Percentiles rank a stretch among this genome's conserved stretches.
Conservation (phyloP, 208 protist species). For the Acanthamoeba castellanii region DNA sequence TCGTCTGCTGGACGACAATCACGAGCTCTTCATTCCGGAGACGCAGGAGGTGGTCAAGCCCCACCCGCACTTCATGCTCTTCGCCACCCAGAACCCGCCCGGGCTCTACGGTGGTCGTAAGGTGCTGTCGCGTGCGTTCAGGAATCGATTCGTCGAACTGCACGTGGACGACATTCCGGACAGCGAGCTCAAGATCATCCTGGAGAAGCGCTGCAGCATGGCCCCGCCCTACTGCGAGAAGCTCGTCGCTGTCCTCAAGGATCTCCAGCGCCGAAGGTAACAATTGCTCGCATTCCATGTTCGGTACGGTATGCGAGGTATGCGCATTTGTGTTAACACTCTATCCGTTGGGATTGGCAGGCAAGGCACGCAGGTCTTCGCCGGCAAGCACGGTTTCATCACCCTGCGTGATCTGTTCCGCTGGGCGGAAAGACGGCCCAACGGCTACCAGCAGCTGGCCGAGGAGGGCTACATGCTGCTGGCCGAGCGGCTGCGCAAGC, state of each 20-base stretch:
- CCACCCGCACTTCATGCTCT: conserved; percentile 99
- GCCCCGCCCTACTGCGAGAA: conserved; percentile 94
- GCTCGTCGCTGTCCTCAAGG: conserved; percentile 97
- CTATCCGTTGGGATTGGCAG: conserved; percentile 58
- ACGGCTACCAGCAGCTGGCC: conserved; percentile 93
- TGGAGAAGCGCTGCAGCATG: conserved; percentile 96
- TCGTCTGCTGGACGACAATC: conserved; percentile 99
- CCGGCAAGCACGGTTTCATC: conserved; percentile 98
- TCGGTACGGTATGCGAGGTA: background rate
- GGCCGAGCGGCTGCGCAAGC: conserved; percentile 97
- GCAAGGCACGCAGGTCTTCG: conserved; percentile 97
- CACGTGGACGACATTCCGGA: conserved; percentile 99
- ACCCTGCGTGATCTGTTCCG: conserved; percentile 99
- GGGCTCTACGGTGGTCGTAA: conserved; percentile 98
- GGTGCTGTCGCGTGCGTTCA: conserved; percentile 99
- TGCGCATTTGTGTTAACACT: background rate
- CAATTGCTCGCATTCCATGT: too few species aligned
- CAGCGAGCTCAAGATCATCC: conserved; percentile 97
- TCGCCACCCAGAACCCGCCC: conserved; percentile 99
- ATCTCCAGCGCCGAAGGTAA: conserved; percentile 93
- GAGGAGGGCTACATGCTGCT: conserved; percentile 98
- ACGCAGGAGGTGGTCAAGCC: conserved; percentile 96
- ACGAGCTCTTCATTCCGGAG: conserved; percentile 99
- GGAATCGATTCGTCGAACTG: conserved; percentile 99
- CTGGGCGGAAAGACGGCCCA: conserved; percentile 97